Evolutionary conservation across 2,329 filamentous ascomycete genomes (phyloP).

Genomic region (Stachybotrys elegans): DNA sequence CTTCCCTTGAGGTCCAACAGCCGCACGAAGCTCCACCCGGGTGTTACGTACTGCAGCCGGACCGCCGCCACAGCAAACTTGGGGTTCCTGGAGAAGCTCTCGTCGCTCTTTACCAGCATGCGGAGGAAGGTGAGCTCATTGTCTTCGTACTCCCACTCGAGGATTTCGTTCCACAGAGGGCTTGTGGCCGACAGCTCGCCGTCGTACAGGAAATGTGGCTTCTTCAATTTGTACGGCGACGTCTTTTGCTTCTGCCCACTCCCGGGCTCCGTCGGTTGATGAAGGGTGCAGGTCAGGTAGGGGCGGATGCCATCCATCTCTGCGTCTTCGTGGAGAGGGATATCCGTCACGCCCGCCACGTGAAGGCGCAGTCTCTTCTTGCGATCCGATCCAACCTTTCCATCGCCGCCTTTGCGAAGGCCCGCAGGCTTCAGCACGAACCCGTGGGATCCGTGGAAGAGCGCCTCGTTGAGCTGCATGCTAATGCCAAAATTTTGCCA

Average conservation of each 20-base stretch:
- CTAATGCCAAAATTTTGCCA: conserved; percentile 63
- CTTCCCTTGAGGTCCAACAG: conserved; percentile 61
- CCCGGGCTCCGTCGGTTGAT: conserved; percentile 49
- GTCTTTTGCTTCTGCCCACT: conserved; percentile 58
- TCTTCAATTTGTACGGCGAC: conserved; percentile 53
- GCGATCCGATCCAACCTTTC: conserved; percentile 38
- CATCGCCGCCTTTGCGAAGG: conserved; percentile 51
- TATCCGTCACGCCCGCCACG: conserved; percentile 56
- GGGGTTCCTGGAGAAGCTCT: conserved; percentile 57
- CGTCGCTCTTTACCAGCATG: conserved; percentile 63
- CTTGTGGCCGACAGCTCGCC: conserved; percentile 57
- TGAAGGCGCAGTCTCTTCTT: conserved; percentile 50
- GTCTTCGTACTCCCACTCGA: conserved; percentile 66
- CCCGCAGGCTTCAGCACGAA: conserved; percentile 61
- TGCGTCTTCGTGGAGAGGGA: conserved; percentile 48
- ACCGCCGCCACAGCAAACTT: conserved; percentile 57
- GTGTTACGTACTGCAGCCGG: conserved; percentile 49
- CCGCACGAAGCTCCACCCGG: conserved; percentile 59
- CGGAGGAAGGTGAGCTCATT: conserved; percentile 61
- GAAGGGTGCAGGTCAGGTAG: conserved; percentile 60
- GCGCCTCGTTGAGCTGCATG: conserved; percentile 64
- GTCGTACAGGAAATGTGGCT: conserved; percentile 47
- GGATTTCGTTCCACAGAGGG: conserved; percentile 59
- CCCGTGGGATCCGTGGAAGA: conserved; percentile 60
- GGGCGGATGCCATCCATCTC: conserved; percentile 52